Base-by-base conservation (phyloP, 441 rosid species). In the Codiaeum variegatum region DNA sequence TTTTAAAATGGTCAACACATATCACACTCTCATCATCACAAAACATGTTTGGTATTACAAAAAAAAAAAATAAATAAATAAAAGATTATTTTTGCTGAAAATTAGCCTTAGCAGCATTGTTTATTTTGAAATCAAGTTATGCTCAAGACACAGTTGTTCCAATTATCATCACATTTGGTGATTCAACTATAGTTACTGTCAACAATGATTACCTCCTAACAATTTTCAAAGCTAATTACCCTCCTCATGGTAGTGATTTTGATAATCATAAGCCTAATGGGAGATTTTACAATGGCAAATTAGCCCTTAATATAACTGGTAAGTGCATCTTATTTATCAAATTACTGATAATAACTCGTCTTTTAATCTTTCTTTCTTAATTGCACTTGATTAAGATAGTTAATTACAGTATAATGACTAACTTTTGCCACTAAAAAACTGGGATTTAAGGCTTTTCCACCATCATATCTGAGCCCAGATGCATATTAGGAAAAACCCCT, bases 191-290 rank as follows among this genome's bases (percentile, higher is more conserved):
- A 0, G 98, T 90, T 85, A 93, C 89, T 29, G 99, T 97, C 10
- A 95, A 95, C 83, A 95, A 95, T 79, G 78, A 95, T 86, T 83
- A 93, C 63, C 91, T 95, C 66, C 81, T 86, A 6, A 93, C 98
- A 5, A 31, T 90, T 72, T 90, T 84, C 83, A 91, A 62, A 88
- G 97, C 97, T 7, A 78, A 95, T 52, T 91, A 86, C 74, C 97
- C 97, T 76, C 96, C 98, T 72, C 91, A 91, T 71, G 97, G 98
- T 32, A 90, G 96, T 63, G 98, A 95, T 70, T 93, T 95, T n/a
- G 62, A 70, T 68, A 84, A 80, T 56, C 92, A 86, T 8, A 59
- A 85, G 67, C 76, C 99, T 44, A 95, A 98, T 1, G 97, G 97
- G 0, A 92, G 98, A 77, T 95, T 95, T 76, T 91, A 97, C 76